phyloP scores from a whole-genome alignment of 2,329 filamentous ascomycete genomes.

The Colletotrichum somersetense region DNA sequence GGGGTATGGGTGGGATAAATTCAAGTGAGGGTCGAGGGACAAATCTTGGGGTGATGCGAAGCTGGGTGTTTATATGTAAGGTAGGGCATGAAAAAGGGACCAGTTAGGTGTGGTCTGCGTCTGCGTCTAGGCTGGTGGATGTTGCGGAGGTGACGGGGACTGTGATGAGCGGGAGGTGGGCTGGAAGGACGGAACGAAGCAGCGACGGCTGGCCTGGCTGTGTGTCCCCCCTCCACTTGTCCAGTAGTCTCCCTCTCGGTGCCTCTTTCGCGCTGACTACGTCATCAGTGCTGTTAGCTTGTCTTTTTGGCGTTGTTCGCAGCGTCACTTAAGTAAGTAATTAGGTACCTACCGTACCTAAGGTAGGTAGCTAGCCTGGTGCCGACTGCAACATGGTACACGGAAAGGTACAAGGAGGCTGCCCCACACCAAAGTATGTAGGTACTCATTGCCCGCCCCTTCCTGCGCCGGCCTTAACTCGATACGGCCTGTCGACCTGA shows the following conservation, averaged over 20 bases:
- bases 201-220: conserved; percentile 14
- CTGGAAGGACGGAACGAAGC: conserved; percentile 14
- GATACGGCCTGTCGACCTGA: not conserved
- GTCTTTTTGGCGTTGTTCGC: conserved; percentile 38
- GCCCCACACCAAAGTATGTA: conserved; percentile 30
- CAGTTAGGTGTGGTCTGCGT: conserved; percentile 7
- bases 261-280: conserved; percentile 42
- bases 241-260: conserved; percentile 18
- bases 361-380: conserved; percentile 20
- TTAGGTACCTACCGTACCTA: conserved; percentile 19
- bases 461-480: not conserved
- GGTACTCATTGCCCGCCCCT: conserved; percentile 22
- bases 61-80: conserved; percentile 39
- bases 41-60: conserved; percentile 24
- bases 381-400: conserved; percentile 18
- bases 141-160: conserved; percentile 40
- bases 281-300: conserved; percentile 42
- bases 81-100: conserved; percentile 28
- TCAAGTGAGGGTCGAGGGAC: conserved; percentile 23
- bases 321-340: conserved; percentile 28
- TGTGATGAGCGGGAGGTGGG: conserved; percentile 8
- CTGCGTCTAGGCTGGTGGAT: conserved; percentile 15
- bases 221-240: conserved; percentile 6
- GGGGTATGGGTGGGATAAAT: conserved; percentile 10
- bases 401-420: not conserved